Percentiles rank a stretch among this genome's conserved stretches.
Conservation (phyloP, 768 basidiomycete genomes). For the Pleurotus sapidus region DNA sequence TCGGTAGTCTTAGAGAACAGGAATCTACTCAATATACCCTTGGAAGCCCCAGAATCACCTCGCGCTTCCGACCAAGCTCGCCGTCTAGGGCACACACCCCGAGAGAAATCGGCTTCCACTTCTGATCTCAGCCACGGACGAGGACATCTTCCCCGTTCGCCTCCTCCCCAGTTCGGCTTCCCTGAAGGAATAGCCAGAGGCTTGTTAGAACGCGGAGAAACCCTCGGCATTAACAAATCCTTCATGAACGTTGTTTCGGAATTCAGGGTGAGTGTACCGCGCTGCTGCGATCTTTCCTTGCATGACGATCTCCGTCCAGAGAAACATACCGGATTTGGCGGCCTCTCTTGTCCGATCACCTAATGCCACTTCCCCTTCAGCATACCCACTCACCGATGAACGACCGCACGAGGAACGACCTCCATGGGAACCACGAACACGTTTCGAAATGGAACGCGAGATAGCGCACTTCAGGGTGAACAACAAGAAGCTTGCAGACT, state of each 20-base stretch:
- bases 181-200: slow-evolving; percentile 74
- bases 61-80: slow-evolving; percentile 33
- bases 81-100: slow-evolving; percentile 27
- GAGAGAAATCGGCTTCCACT: slow-evolving; percentile 22
- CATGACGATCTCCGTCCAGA: slow-evolving; percentile 36
- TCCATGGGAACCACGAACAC: slow-evolving; percentile 66
- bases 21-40: slow-evolving; percentile 68
- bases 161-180: slow-evolving; percentile 45
- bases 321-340: slow-evolving; percentile 83
- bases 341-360: slow-evolving; percentile 63
- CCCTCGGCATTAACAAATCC: slow-evolving; percentile 80
- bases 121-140: slow-evolving; percentile 16
- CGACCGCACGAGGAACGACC: slow-evolving; percentile 53
- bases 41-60: slow-evolving; percentile 53
- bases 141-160: slow-evolving; percentile 35
- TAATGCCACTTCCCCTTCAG: slow-evolving; percentile 28
- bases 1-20: slow-evolving; percentile 81
- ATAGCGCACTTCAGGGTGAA: slow-evolving; percentile 48
- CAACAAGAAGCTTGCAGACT: slow-evolving; percentile 65
- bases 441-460: slow-evolving; percentile 71
- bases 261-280: slow-evolving; percentile 50
- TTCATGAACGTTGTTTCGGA: slow-evolving; percentile 79
- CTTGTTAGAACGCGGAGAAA: slow-evolving; percentile 73
- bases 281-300: not conserved
- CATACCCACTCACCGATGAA: slow-evolving; percentile 60